A percentile compares a stretch with the other conserved stretches of the same genome.
Evolutionary conservation across 1,284 basidiomycete species (phyloP).

Genomic region (Meira nashicola): DNA sequence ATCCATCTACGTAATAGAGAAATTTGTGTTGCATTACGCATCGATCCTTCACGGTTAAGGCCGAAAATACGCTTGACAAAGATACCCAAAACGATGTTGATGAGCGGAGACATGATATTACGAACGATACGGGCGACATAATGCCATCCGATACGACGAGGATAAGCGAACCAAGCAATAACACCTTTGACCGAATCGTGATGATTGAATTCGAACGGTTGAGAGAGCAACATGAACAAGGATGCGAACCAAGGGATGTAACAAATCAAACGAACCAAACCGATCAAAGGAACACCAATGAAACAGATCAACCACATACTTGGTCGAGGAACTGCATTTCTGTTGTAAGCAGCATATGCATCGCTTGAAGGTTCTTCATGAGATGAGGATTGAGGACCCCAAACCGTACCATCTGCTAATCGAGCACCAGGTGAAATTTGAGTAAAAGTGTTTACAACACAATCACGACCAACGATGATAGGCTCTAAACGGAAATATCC

Average conservation of each 20-base stretch:
- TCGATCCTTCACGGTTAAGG: conserved; percentile 51
- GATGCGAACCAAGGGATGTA: conserved; percentile 52
- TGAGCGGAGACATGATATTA: conserved; percentile 49
- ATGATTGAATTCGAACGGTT: conserved; percentile 49
- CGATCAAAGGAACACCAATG: conserved; percentile 44
- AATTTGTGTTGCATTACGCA: conserved; percentile 51
- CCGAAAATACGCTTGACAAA: conserved; percentile 48
- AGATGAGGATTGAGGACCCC: conserved; percentile 51
- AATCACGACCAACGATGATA: conserved; percentile 51
- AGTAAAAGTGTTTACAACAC: conserved; percentile 52
- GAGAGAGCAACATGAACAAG: conserved; percentile 50
- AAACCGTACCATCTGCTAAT: conserved; percentile 50
- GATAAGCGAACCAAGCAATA: conserved; percentile 52
- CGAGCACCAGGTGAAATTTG: conserved; percentile 52
- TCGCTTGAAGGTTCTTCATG: conserved; percentile 51
- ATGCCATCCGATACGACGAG: conserved; percentile 51
- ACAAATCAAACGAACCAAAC: conserved; percentile 40
- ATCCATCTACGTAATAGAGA: conserved; percentile 52
- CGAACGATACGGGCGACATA: conserved; percentile 50
- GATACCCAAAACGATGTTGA: conserved; percentile 47
- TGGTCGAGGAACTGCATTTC: conserved; percentile 41
- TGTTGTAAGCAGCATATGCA: conserved; percentile 51
- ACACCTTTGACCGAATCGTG: conserved; percentile 51
- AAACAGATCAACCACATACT: conserved; percentile 41
- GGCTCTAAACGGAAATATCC: conserved; percentile 52